Conservation (phyloP, 2,329 filamentous ascomycete species). For the Colletotrichum sp. region DNA sequence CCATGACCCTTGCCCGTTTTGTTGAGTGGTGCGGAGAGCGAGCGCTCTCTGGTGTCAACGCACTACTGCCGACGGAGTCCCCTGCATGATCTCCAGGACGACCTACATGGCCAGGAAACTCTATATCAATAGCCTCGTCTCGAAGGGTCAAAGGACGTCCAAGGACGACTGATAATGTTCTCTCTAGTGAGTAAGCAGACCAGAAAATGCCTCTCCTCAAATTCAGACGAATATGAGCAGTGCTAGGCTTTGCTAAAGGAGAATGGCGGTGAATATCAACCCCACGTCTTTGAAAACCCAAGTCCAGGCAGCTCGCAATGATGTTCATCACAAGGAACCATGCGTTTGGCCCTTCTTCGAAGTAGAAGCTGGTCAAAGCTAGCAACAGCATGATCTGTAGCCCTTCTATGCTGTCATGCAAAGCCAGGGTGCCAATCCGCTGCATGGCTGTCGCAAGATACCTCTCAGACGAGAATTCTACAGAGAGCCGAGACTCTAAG, state of each 20-base stretch:
- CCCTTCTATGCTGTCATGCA: conserved; percentile 52
- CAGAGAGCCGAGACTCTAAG: conserved; percentile 45
- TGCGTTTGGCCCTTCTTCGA: conserved; percentile 50
- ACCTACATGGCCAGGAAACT: neutral
- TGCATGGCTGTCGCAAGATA: conserved; percentile 53
- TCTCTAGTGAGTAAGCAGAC: conserved; percentile 56
- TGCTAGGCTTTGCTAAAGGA: neutral
- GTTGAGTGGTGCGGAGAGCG: neutral
- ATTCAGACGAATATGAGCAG: conserved; percentile 51
- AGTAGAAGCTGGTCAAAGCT: conserved; percentile 55
- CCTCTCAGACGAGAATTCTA: conserved; percentile 49
- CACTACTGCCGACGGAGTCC: neutral
- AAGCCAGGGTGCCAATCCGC: conserved; percentile 46
- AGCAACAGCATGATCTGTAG: conserved; percentile 52
- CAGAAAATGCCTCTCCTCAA: conserved; percentile 59
- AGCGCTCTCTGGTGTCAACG: neutral
- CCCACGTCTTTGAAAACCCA: conserved; percentile 49
- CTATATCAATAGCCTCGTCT: conserved; percentile 58
- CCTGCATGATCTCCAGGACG: neutral
- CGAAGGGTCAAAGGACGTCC: conserved; percentile 57
- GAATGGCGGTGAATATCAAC: neutral
- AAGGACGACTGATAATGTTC: conserved; percentile 58
- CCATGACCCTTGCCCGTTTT: neutral
- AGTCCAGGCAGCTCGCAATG: conserved; percentile 51
- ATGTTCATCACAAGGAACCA: conserved; percentile 63